These are phyloP conservation scores for Aspergillus carlsbadensis DNA, from an alignment of 495 filamentous ascomycete genomes.

Conservation along the genomic window DNA sequence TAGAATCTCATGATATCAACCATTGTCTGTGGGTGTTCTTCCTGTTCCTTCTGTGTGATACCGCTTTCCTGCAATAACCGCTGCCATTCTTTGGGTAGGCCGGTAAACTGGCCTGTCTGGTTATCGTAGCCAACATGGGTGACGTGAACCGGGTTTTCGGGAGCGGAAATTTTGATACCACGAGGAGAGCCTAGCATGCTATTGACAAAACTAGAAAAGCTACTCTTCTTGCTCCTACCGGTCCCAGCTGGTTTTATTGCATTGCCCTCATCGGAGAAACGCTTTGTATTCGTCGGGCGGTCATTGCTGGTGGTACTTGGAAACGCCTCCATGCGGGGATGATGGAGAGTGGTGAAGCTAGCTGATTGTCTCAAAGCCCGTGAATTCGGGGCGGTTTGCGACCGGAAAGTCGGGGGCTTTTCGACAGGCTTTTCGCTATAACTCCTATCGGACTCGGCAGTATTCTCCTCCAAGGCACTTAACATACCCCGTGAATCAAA, in stretches of 20 bases:
- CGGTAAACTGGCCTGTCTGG: conserved; percentile 94
- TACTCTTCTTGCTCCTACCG: conserved; percentile 79
- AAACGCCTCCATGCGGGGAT: conserved; percentile 59
- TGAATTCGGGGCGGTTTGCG: conserved; percentile 59
- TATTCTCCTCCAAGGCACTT: conserved; percentile 59
- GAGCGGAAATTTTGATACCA: conserved; percentile 88
- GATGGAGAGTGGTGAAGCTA: conserved; percentile 67
- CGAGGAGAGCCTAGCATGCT: conserved; percentile 88
- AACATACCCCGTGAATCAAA: conserved; percentile 70
- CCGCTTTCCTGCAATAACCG: conserved; percentile 90
- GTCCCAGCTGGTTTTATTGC: conserved; percentile 54
- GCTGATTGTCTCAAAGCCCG: conserved; percentile 72
- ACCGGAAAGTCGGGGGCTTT: conserved; percentile 51
- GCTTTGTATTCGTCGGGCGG: conserved; percentile 59
- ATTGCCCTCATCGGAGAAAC: conserved; percentile 82
- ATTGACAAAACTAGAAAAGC: conserved; percentile 93
- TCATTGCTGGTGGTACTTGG: conserved; percentile 35
- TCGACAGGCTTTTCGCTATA: conserved; percentile 25
- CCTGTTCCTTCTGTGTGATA: conserved; percentile 92
- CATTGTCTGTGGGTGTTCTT: conserved; percentile 91
- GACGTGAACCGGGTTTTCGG: conserved; percentile 95
- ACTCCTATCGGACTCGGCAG: conserved; percentile 49
- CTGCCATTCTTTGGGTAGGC: conserved; percentile 97
- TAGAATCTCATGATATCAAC: conserved; percentile 95
- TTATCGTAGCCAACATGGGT: conserved; percentile 98